phyloP scores from a whole-genome alignment of 441 rosid genomes.

The Croton laevigatus region DNA sequence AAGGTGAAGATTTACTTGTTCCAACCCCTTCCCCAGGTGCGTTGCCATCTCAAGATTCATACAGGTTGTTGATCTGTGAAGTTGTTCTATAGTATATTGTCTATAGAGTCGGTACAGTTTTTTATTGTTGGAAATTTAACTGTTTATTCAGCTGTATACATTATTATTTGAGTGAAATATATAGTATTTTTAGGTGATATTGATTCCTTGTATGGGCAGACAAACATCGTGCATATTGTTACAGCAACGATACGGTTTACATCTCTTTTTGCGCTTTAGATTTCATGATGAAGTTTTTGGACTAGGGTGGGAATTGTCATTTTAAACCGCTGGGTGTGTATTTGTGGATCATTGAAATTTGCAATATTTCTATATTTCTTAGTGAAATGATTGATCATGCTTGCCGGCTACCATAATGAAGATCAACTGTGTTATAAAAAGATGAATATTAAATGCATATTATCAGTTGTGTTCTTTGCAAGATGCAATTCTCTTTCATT shows the following conservation, averaged over 20 bases:
- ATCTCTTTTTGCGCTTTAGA: background rate
- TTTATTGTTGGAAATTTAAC: conserved; percentile 18
- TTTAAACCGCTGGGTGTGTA: background rate
- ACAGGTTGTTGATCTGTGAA: conserved; percentile 19
- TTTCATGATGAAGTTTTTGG: background rate
- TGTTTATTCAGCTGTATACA: conserved; percentile 23
- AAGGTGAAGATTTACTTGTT: conserved; percentile 24
- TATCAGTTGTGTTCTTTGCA: no score
- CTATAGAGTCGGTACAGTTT: conserved; percentile 20
- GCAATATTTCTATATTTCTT: background rate
- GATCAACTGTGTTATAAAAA: no score
- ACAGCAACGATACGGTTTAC: background rate
- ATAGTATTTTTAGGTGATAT: conserved; percentile 2
- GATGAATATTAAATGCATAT: no score
- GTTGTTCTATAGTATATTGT: conserved; percentile 19
- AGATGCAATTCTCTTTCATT: no score
- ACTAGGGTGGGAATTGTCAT: background rate
- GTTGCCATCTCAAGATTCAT: conserved; percentile 9
- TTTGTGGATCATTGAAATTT: background rate
- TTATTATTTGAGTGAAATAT: conserved; percentile 20
- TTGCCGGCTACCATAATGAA: background rate
- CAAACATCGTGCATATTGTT: conserved; percentile 2
- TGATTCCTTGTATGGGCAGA: background rate
- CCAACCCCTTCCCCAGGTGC: conserved; percentile 10
- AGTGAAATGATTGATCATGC: background rate